Conservation (phyloP, 345 rosid species). For the Luvunga scandens region DNA sequence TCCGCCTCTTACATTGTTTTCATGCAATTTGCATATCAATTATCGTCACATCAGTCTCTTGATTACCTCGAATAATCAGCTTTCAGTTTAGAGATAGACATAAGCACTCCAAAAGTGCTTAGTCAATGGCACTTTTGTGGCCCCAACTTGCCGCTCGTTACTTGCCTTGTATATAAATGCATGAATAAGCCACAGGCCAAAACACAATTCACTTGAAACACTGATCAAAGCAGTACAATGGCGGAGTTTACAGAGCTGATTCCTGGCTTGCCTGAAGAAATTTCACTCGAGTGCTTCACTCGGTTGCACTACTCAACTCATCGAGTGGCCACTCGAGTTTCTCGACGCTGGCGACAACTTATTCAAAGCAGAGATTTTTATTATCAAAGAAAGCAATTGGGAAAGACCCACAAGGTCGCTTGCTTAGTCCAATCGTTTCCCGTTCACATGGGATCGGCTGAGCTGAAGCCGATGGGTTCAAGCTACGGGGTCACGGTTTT, state of each 20-base stretch:
- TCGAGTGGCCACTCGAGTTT: slow-evolving; percentile 34
- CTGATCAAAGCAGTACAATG: not conserved
- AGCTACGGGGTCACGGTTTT: slow-evolving; percentile 32
- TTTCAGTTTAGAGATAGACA: not conserved
- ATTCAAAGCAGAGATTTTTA: slow-evolving; percentile 32
- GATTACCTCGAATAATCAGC: not conserved
- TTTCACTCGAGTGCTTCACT: slow-evolving; percentile 41
- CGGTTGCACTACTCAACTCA: slow-evolving; percentile 38
- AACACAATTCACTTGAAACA: not conserved
- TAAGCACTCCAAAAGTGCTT: too few relatives aligned
- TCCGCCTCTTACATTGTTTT: too few relatives aligned
- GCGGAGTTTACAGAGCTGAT: slow-evolving; percentile 23
- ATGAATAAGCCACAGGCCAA: not conserved
- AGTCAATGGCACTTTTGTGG: too few relatives aligned
- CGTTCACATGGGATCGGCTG: not conserved
- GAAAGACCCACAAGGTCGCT: slow-evolving; percentile 29
- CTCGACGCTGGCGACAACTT: slow-evolving; percentile 38
- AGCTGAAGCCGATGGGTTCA: slow-evolving; percentile 13
- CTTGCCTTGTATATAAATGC: not conserved
- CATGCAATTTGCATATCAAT: not conserved
- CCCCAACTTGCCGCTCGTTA: not conserved
- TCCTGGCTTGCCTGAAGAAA: slow-evolving; percentile 44
- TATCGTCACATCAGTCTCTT: not conserved
- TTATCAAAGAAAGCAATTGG: slow-evolving; percentile 27
- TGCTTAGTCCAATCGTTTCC: slow-evolving; percentile 37